A percentile compares a stretch with the other conserved stretches of the same genome.
These are phyloP conservation scores for Kitagawia praeruptora DNA, from an alignment of 129 eudicot species.

Conservation along the genomic window DNA sequence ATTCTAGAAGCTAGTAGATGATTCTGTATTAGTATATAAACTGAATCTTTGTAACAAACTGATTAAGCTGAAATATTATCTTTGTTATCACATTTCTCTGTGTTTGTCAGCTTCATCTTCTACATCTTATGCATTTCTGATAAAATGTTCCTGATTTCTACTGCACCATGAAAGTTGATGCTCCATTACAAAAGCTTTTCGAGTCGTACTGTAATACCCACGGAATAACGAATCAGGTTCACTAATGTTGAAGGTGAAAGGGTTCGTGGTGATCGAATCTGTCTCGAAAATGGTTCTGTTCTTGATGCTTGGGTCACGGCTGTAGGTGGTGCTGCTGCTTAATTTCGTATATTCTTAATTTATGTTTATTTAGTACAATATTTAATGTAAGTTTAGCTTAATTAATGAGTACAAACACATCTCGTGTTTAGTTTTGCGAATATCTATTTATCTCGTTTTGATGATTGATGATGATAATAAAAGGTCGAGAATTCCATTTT, in stretches of 20 bases:
- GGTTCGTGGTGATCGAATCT: background rate
- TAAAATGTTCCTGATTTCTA: too few relatives aligned
- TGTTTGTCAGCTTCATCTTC: too few relatives aligned
- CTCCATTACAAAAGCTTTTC: background rate
- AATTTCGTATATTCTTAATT: too few relatives aligned
- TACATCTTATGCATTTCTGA: too few relatives aligned
- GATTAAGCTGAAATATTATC: too few relatives aligned
- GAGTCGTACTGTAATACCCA: background rate
- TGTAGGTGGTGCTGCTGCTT: background rate
- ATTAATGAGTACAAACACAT: background rate
- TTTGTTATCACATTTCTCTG: too few relatives aligned
- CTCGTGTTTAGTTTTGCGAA: background rate
- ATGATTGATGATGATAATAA: background rate
- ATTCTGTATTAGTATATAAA: too few relatives aligned
- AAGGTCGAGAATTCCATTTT: background rate
- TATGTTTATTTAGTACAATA: too few relatives aligned
- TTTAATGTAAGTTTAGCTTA: background rate
- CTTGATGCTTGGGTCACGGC: background rate
- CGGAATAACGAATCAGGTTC: background rate
- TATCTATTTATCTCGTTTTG: background rate
- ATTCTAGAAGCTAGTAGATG: too few relatives aligned
- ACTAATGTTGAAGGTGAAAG: background rate
- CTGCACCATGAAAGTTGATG: background rate
- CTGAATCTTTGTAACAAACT: too few relatives aligned
- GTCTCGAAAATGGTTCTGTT: background rate